Evolutionary conservation across 2,329 filamentous ascomycete genomes (phyloP), one percentile per base, ranked within the genome.

Genomic region (Seiridium unicorne): DNA sequence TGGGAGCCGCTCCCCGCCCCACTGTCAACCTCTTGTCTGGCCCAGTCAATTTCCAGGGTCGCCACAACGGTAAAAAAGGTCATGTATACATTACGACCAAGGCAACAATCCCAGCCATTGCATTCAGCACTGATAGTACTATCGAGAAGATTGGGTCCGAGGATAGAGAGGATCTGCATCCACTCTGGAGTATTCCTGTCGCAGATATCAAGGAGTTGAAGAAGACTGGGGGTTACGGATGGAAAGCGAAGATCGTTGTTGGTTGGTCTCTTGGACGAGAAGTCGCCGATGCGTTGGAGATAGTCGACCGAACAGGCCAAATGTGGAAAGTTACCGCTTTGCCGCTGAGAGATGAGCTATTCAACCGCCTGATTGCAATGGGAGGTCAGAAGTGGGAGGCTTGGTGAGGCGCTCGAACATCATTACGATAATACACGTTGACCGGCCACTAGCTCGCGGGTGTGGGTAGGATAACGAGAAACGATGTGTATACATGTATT

Each of bases 341-440:
- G 71, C 80, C 84, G 36, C 75, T 89, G 68, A 75, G 92, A 44
- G 90, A 95, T 66, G 89, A 94, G 75, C 71, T 96, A 47, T 95
- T 95, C 70, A 95, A 95, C 75, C 84, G 91, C 13, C 71, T 94
- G 59, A 77, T 93, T 60, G 85, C 89, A 2, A 90, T 94, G 75
- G 90, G 90, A 1, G 83, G 83, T 11, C 91, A 95, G 81, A 92
- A 92, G 80, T 95, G 91, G 92, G 90, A 92, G 77, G 83, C 84
- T 59, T 91, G 86, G 87, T 94, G 69, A 44, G 42, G 18, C 26
- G 9, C 18, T 49, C 7, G 13, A n/a, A 5, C 49, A 53, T n/a
- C 31, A 35, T 36, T 8, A 40, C 35, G 34, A n/a, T 35, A 35
- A 13, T 8, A 36, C 18, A 3, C 13, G 34, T 53, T 53, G 49